These are phyloP conservation scores for Perkinsus olseni DNA, from an alignment of 169 alveolate genomes.

Conservation along the genomic window DNA sequence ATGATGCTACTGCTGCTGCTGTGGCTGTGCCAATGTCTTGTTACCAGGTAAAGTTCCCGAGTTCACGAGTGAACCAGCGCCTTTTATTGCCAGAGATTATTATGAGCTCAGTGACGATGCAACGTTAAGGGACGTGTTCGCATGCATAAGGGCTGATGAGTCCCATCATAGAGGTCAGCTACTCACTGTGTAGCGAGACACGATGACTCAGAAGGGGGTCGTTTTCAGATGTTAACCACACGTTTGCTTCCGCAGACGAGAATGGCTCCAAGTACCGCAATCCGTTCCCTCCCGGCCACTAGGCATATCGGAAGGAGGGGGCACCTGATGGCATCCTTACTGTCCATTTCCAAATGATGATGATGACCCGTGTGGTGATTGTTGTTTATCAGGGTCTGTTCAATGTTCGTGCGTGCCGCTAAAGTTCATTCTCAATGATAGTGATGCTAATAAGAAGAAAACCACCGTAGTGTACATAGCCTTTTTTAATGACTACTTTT, in stretches of 20 bases:
- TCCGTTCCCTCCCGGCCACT: constrained; percentile 7
- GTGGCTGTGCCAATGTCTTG: neutral
- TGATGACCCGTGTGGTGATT: too few relatives aligned
- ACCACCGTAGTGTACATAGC: neutral
- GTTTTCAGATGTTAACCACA: neutral
- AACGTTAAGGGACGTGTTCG: constrained; percentile 10
- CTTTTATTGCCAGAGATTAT: constrained; percentile 14
- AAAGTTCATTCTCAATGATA: neutral
- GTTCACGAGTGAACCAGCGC: constrained; percentile 18
- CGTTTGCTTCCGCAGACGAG: neutral
- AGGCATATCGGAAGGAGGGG: neutral
- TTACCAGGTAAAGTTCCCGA: neutral
- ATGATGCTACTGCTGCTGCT: neutral
- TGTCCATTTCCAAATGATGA: too few relatives aligned
- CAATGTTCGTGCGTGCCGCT: neutral
- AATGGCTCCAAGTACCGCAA: neutral
- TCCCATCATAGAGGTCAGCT: constrained; percentile 21
- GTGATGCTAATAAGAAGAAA: neutral
- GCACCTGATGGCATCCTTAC: too few relatives aligned
- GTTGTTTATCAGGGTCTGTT: too few relatives aligned
- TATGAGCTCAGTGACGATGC: constrained; percentile 20
- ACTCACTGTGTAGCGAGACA: constrained; percentile 7
- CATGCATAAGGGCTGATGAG: constrained; percentile 19
- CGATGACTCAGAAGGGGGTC: neutral
- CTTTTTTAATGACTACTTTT: neutral